Evolutionary conservation across 2,329 filamentous ascomycete genomes (phyloP).

Genomic region (Lasiodiplodia hormozganensis): DNA sequence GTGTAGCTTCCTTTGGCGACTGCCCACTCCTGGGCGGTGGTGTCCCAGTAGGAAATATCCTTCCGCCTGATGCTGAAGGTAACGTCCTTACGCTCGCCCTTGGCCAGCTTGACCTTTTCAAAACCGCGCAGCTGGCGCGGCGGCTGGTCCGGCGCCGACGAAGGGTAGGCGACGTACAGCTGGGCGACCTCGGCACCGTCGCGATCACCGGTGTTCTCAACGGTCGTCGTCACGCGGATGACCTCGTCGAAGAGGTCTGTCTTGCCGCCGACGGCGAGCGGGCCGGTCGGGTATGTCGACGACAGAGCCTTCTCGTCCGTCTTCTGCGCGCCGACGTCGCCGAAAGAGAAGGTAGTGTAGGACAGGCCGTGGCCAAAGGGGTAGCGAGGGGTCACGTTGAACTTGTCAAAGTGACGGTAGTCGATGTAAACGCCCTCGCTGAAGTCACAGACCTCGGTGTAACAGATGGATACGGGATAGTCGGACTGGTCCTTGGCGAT

Average conservation of each 20-base stretch:
- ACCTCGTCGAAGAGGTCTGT: conserved; percentile 21
- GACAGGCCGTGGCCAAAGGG: conserved; percentile 27
- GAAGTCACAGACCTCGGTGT: conserved; percentile 33
- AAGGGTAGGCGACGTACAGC: conserved; percentile 32
- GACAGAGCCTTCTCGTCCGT: background rate
- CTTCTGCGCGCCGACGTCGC: conserved; percentile 39
- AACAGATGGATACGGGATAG: conserved; percentile 53
- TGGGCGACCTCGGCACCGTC: conserved; percentile 34
- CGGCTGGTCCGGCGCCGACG: conserved; percentile 27
- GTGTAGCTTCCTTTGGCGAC: conserved; percentile 23
- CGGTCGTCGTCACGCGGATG: conserved; percentile 23
- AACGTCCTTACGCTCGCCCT: conserved; percentile 28
- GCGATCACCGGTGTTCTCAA: conserved; percentile 32
- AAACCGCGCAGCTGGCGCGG: conserved; percentile 32
- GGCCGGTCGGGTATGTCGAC: conserved; percentile 32
- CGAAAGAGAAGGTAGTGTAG: conserved; percentile 28
- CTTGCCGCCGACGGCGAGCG: conserved; percentile 21
- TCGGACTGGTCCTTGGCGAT: conserved; percentile 75
- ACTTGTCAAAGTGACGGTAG: conserved; percentile 52
- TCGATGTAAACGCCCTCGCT: conserved; percentile 54
- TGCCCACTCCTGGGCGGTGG: conserved; percentile 31
- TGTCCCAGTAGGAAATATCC: conserved; percentile 33
- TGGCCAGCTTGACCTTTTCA: conserved; percentile 30
- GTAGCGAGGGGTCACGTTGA: conserved; percentile 47
- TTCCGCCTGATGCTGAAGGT: conserved; percentile 28